Evolutionary conservation across 805 yeast species (phyloP).

Genomic region (Wickerhamomyces alni): DNA sequence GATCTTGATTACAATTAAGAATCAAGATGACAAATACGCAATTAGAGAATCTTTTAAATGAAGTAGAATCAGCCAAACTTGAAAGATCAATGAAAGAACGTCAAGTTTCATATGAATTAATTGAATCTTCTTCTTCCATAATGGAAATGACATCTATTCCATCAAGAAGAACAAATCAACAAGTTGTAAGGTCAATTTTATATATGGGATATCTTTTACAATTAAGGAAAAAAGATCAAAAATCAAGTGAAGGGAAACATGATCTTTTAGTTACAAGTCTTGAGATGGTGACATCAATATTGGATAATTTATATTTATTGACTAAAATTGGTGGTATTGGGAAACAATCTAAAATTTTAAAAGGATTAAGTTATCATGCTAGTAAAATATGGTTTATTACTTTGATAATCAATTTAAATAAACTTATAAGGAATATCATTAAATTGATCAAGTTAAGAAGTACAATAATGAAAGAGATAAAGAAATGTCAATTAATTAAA

Average conservation of each 20-base stretch:
- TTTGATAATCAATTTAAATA: constrained; percentile 10
- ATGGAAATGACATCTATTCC: no score
- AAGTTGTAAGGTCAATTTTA: constrained; percentile 9
- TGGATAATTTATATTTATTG: constrained; percentile 14
- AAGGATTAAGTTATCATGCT: constrained; percentile 3
- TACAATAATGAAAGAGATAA: constrained; percentile 4
- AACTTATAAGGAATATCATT: constrained; percentile 3
- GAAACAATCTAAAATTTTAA: constrained; percentile 5
- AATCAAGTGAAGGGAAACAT: not conserved
- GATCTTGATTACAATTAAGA: not conserved
- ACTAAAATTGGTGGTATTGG: constrained; percentile 15
- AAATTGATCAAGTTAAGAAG: constrained; percentile 4
- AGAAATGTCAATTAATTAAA: constrained; percentile 4
- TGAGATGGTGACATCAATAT: constrained; percentile 11
- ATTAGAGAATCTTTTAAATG: not conserved
- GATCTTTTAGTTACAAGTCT: constrained; percentile 9
- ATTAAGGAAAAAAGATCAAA: constrained; percentile 2
- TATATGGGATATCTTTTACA: constrained; percentile 11
- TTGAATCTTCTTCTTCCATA: no score
- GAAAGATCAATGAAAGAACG: no score
- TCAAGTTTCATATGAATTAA: not conserved
- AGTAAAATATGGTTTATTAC: constrained; percentile 17
- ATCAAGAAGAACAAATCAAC: constrained; percentile 7
- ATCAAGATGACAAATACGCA: not conserved
- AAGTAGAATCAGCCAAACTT: not conserved